Base-by-base conservation (phyloP, 108 stramenopile genomes). In the Fragilaria crotonensis region DNA sequence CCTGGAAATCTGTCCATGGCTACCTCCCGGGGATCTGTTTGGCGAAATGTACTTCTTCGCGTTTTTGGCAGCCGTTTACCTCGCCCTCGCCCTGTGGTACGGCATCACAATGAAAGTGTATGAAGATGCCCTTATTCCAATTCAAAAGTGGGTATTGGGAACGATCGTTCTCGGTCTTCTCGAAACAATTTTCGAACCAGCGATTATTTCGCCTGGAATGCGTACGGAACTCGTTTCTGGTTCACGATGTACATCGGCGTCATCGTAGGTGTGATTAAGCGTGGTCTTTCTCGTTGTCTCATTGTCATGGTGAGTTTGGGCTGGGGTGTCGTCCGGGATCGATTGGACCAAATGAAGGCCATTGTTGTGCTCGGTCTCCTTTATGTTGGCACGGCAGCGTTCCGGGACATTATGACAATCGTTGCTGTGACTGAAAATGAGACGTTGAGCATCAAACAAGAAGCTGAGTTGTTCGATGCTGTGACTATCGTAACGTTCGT, bases 11-110 rank as follows among this genome's bases (percentile, higher is more conserved):
- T 27, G 60, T 49, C 26, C 81, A 83, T 64, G 90, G 90, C 51
- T 93, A 85, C 26, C 67, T 93, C n/a, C 90, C 90, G 90, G 90
- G 18, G 78, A 89, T 60, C 50, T 89, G 19, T 93, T 81, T 60
- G 90, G 83, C 17, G 73, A 86, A 26, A 85, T 88, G 90, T 83
- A 89, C 61, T 93, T 89, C 52, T 83, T 77, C 54, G 67, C 60
- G 3, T 22, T 62, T 21, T 14, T 87, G 54, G 75, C 78, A 19
- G 29, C 68, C 2, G 57, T 60, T 3, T 89, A 89, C 54, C 46
- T 74, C 7, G 58, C 59, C 2, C 58, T 89, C 4, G 41, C 84
- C 25, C 4, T 64, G 9, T 89, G 79, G 74, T 93, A 87, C 61
- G 75, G 67, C 0, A 30, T 77, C 27, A 79, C 45, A 41, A 89